Evolutionary conservation across 2,329 filamentous ascomycete genomes (phyloP).

Genomic region (Arachnomyces sp.): DNA sequence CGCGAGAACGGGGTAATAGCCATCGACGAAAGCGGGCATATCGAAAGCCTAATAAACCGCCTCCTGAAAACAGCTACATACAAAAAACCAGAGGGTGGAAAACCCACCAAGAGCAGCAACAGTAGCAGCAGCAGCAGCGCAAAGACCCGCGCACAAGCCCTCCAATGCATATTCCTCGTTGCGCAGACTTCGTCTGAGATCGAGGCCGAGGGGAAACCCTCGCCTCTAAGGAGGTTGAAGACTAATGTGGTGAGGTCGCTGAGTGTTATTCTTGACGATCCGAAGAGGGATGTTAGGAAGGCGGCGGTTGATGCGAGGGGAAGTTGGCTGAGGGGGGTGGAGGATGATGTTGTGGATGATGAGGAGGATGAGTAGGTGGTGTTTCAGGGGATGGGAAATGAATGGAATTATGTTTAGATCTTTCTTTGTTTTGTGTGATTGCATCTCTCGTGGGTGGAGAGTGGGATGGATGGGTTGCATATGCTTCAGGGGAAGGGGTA

Average conservation of each 20-base stretch:
- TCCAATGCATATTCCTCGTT: slow-evolving; percentile 32
- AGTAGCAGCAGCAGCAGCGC: slow-evolving; percentile 16
- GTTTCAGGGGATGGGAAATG: neutral
- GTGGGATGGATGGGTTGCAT: too few relatives aligned
- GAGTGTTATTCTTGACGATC: slow-evolving; percentile 51
- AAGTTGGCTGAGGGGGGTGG: slow-evolving; percentile 50
- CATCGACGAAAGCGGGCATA: slow-evolving; percentile 46
- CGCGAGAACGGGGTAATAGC: slow-evolving; percentile 46
- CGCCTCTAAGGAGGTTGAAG: slow-evolving; percentile 49
- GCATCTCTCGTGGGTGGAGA: neutral
- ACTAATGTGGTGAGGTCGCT: slow-evolving; percentile 50
- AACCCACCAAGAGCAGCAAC: slow-evolving; percentile 6
- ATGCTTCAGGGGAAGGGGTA: too few relatives aligned
- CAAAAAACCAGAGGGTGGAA: slow-evolving; percentile 8
- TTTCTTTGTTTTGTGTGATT: neutral
- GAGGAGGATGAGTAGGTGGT: slow-evolving; percentile 33
- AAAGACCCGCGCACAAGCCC: slow-evolving; percentile 26
- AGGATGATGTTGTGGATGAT: slow-evolving; percentile 49
- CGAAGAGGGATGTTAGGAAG: slow-evolving; percentile 53
- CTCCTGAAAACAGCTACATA: slow-evolving; percentile 42
- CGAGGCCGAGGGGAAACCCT: slow-evolving; percentile 22
- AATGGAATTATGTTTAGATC: too few relatives aligned
- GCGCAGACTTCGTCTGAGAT: slow-evolving; percentile 22
- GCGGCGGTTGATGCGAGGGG: slow-evolving; percentile 54
- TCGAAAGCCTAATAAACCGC: slow-evolving; percentile 48